Evolutionary conservation across 2,329 filamentous ascomycete species (phyloP), one percentile per base, ranked within the genome.

Genomic region (Atkinsonella texensis): DNA sequence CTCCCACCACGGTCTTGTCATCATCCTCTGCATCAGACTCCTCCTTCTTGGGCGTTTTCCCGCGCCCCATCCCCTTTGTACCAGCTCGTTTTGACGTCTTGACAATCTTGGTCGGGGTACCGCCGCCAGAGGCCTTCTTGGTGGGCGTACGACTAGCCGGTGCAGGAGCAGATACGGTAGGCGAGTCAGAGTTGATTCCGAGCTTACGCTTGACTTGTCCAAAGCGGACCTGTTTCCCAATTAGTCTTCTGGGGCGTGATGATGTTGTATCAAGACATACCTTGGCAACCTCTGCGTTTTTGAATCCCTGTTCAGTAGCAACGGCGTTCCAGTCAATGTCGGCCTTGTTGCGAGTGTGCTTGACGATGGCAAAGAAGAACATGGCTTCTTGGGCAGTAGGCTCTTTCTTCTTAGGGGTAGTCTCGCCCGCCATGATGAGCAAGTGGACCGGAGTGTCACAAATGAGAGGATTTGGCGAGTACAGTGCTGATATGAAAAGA

Each of bases 171-270:
- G 42, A 32, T 7, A 17, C 33, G 5, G n/a, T 12, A 12, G 54
- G 41, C 1, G 56, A 45, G 5, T 66, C 63, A 53, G 59, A 60
- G 39, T 58, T 59, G 41, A 74, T 64, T 3, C 69, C 68, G 0
- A 73, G 63, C 62, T 75, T 74, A 45, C 66, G 64, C 61, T 72
- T 76, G 54, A 78, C 70, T 53, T 78, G 74, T 3, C 71, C 68
- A 52, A 72, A 79, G 45, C 75, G 72, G 40, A 70, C 68, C 66
- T 73, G 39, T 32, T 10, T 28, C 7, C 20, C 4, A 28, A 28
- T 28, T 28, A 28, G 28, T 28, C 4, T 13, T 38, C 11, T 38
- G 15, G 15, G 10, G 11, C 35, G 33, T 35, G 33, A 35, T 35
- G 33, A 35, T 35, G 20, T 15, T 38, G 35, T 38, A 38, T 15